These are phyloP conservation scores for Saccharomyces paradoxus DNA, from an alignment of 805 yeast genomes.

Conservation along the genomic window DNA sequence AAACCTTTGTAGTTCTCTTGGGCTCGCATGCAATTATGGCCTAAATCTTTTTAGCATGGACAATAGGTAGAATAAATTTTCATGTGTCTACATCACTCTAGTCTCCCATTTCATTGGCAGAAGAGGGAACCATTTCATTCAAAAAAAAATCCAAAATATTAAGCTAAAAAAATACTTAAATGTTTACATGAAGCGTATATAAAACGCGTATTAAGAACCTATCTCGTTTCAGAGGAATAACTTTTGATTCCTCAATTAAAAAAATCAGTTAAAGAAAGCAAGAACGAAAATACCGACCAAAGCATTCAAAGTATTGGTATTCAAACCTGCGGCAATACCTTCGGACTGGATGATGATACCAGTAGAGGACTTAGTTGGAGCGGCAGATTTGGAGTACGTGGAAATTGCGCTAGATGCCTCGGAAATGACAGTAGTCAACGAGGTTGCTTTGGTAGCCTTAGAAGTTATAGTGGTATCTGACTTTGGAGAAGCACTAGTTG, in stretches of 20 bases:
- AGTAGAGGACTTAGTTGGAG: not conserved
- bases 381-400: not conserved
- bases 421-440: not conserved
- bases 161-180: not conserved
- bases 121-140: not conserved
- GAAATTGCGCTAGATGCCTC: not conserved
- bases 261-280: constrained; percentile 2
- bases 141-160: no score
- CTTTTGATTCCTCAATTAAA: not conserved
- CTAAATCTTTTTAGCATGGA: no score
- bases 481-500: not conserved
- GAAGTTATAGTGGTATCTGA: not conserved
- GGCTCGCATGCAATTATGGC: no score
- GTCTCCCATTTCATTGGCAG: not conserved
- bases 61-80: no score
- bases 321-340: constrained; percentile 1
- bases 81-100: not conserved
- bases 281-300: constrained; percentile 1
- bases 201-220: not conserved
- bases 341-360: not conserved
- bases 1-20: no score
- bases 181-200: not conserved
- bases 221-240: not conserved
- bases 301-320: not conserved
- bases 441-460: not conserved